Percentiles rank a stretch among this genome's conserved stretches.
Conservation (phyloP, 306 rosid genomes). For the Sphenostylis stenocarpa region DNA sequence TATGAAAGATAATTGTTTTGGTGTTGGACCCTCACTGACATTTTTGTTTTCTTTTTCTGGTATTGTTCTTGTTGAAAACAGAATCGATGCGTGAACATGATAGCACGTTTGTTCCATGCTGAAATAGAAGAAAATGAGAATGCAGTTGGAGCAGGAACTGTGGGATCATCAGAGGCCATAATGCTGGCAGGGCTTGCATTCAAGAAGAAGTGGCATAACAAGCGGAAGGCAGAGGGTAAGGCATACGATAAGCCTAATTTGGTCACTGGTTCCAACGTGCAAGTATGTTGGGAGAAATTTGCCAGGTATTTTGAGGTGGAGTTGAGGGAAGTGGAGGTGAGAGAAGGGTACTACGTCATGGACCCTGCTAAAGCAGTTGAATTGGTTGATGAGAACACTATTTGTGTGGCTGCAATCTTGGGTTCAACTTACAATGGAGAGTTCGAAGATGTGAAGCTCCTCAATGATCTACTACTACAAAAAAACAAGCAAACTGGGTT, state of each 20-base stretch:
- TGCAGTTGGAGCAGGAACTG: constrained; percentile 66
- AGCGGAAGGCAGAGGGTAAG: constrained; percentile 56
- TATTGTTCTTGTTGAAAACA: not conserved
- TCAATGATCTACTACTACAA: constrained; percentile 58
- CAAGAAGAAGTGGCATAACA: constrained; percentile 81
- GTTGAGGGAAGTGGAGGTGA: constrained; percentile 66
- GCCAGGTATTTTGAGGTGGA: constrained; percentile 79
- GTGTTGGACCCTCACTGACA: not conserved
- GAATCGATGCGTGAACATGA: constrained; percentile 83
- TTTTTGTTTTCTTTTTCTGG: not conserved
- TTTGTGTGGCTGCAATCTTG: constrained; percentile 78
- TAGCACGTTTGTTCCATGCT: constrained; percentile 65
- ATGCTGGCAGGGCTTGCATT: constrained; percentile 89
- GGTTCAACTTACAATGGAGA: constrained; percentile 86
- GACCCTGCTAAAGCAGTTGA: constrained; percentile 76
- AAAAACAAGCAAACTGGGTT: constrained; percentile 69
- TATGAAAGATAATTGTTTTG: not conserved
- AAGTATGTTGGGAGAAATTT: constrained; percentile 87
- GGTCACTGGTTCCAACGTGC: constrained; percentile 68
- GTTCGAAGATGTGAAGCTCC: constrained; percentile 76
- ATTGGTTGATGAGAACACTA: constrained; percentile 81
- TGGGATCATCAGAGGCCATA: constrained; percentile 87
- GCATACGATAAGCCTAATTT: constrained; percentile 66
- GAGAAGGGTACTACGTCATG: constrained; percentile 81
- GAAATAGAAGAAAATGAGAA: constrained; percentile 55